Conservation (phyloP, 1,284 basidiomycete genomes). For the Leccinum subspadiceum region DNA sequence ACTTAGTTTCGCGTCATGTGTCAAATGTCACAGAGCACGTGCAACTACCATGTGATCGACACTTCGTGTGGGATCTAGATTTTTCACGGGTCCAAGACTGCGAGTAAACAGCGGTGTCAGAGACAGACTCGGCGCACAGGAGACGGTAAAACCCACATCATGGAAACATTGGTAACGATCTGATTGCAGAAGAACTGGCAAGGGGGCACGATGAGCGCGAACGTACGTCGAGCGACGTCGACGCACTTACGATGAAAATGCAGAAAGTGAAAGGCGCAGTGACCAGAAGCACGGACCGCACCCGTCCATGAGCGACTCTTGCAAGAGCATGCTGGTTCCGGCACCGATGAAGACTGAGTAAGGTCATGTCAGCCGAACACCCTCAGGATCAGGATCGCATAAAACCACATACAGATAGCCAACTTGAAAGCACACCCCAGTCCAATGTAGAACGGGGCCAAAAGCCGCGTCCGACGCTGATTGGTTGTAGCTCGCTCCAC, state of each 20-base stretch:
- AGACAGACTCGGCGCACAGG: neutral
- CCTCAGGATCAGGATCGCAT: neutral
- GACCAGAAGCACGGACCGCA: constrained; percentile 62
- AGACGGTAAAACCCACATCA: constrained; percentile 39
- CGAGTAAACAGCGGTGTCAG: neutral
- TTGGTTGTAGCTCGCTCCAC: constrained; percentile 46
- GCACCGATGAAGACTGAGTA: constrained; percentile 58
- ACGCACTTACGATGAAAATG: constrained; percentile 61
- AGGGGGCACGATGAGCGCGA: constrained; percentile 39
- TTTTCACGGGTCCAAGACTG: constrained; percentile 61
- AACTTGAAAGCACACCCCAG: constrained; percentile 55
- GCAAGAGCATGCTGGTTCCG: constrained; percentile 55
- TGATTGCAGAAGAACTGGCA: constrained; percentile 62
- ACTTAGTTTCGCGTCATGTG: too few species aligned
- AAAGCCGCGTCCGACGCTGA: constrained; percentile 52
- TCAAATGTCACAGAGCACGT: too few species aligned
- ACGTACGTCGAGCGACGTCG: neutral
- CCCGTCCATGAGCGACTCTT: constrained; percentile 68
- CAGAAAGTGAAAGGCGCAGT: constrained; percentile 73
- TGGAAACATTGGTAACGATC: constrained; percentile 57
- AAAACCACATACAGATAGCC: constrained; percentile 50
- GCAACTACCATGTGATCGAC: too few species aligned
- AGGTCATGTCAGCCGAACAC: constrained; percentile 10
- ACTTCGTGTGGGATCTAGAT: too few species aligned
- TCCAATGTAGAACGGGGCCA: constrained; percentile 77